Evolutionary conservation across 163 green algal genomes (phyloP), one percentile per base, ranked within the genome.

Genomic region (Coccomyxa subellipsoidea): DNA sequence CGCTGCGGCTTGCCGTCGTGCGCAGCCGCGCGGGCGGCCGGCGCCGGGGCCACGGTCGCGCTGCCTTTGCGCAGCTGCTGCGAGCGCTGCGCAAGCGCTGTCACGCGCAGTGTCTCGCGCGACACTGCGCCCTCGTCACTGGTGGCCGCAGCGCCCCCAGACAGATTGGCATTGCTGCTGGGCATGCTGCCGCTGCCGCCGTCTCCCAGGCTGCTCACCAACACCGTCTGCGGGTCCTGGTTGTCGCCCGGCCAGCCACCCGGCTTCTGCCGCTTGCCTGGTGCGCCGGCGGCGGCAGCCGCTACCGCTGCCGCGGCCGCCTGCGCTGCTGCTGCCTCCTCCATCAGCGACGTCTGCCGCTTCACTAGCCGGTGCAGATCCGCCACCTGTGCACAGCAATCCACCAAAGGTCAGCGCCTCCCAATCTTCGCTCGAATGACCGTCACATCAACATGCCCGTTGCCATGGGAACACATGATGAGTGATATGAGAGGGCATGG

Each of bases 361-460:
- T 10, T 10, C 32, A 40, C 70, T n/a, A 77, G 31, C 32, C 70
- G 70, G 32, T 77, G 70, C 70, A 77, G 70, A 38, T 77, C 70
- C 25, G 31, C 70, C 70, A 77, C 70, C 70, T 77, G 59, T 34
- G 66, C 66, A 73, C 1, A 34, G 40, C 70, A 39, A 15, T 29
- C 40, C 66, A 73, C 21, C 66, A 36, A 4, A 73, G 47, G 47
- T n/a, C n/a, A n/a, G n/a, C n/a, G n/a, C n/a, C n/a, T n/a, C n/a
- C n/a, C n/a, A n/a, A n/a, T n/a, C n/a, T n/a, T n/a, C n/a, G n/a
- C n/a, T n/a, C n/a, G n/a, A n/a, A n/a, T n/a, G n/a, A n/a, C n/a
- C n/a, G n/a, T n/a, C n/a, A n/a, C n/a, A n/a, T n/a, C n/a, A n/a
- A n/a, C n/a, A n/a, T n/a, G n/a, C n/a, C n/a, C n/a, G n/a, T n/a